Evolutionary conservation across 2,329 filamentous ascomycete genomes (phyloP), one percentile per base, ranked within the genome.

Genomic region (Fusarium sp.): DNA sequence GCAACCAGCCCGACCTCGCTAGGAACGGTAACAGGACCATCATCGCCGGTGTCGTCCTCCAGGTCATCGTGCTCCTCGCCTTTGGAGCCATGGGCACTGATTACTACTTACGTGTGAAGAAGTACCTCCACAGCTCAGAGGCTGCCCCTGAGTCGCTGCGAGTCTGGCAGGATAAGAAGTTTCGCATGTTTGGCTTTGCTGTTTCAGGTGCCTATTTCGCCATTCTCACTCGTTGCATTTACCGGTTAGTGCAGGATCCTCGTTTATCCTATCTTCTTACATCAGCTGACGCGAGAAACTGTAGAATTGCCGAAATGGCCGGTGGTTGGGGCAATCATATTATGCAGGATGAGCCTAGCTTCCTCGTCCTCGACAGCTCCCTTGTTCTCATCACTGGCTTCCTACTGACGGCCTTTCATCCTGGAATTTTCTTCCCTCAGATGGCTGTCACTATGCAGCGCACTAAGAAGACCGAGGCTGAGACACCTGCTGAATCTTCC

Each of bases 301-400:
- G 31, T 60, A 90, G 89, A 75, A 88, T 91, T 60, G 87, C 87
- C 3, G 90, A 92, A 79, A 90, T 92, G 88, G 86, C 87, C 5
- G 88, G 88, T 33, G 90, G 90, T 26, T 92, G 90, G 89, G 88
- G 87, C 15, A 91, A 90, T 81, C 78, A 84, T 22, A 88, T 91
- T 78, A 91, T 92, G 89, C 88, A 90, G 73, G 86, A 91, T 79
- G 84, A 92, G 82, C 82, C 84, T 49, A 87, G 86, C 24, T 92
- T 91, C 75, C 85, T 90, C 67, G 85, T 88, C 18, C 84, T 91
- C 44, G 90, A 92, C 75, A 76, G 76, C 69, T 83, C 83, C 63
- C 85, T 90, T 79, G 82, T 90, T 60, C 79, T 88, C 33, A 80
- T 90, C 65, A 84, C 86, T 33, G 84, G 84, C 22, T 77, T 83